Evolutionary conservation across 768 basidiomycete genomes (phyloP).

Genomic region (Agaricus subrufescens): DNA sequence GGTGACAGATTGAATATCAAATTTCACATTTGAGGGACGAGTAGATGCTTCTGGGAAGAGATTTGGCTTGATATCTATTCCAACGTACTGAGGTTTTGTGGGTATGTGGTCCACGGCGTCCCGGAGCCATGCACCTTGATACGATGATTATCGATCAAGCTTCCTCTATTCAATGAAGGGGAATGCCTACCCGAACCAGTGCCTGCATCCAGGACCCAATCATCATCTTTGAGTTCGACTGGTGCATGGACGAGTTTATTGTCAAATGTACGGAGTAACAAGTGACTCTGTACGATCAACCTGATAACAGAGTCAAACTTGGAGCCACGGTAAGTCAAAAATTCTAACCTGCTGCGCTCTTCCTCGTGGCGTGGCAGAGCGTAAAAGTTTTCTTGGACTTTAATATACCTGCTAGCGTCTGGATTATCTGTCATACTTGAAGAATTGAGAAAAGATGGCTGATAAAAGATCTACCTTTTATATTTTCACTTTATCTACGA

Average conservation of each 20-base stretch:
- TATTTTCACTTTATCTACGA: too few relatives aligned
- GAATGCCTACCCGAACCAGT: too few relatives aligned
- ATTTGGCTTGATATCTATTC: constrained; percentile 1
- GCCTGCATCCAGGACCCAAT: too few relatives aligned
- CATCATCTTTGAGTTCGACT: neutral
- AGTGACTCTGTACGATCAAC: neutral
- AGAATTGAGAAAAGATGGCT: too few relatives aligned
- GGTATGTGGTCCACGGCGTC: neutral
- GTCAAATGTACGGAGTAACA: neutral
- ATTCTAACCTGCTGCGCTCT: neutral
- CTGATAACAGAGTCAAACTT: neutral
- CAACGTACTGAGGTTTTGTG: neutral
- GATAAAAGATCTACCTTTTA: too few relatives aligned
- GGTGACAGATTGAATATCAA: constrained; percentile 1
- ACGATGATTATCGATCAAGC: too few relatives aligned
- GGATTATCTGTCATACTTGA: too few relatives aligned
- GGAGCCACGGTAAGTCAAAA: too few relatives aligned
- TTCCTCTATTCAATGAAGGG: too few relatives aligned
- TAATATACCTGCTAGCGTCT: too few relatives aligned
- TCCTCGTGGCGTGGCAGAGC: constrained; percentile 2
- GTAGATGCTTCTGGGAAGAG: constrained; percentile 2
- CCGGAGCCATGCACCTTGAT: neutral
- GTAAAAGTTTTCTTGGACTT: neutral
- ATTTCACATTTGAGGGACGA: constrained; percentile 1
- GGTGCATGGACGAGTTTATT: neutral